Conservation (phyloP, 106 monocot genomes). For the Iris macrosiphon region DNA sequence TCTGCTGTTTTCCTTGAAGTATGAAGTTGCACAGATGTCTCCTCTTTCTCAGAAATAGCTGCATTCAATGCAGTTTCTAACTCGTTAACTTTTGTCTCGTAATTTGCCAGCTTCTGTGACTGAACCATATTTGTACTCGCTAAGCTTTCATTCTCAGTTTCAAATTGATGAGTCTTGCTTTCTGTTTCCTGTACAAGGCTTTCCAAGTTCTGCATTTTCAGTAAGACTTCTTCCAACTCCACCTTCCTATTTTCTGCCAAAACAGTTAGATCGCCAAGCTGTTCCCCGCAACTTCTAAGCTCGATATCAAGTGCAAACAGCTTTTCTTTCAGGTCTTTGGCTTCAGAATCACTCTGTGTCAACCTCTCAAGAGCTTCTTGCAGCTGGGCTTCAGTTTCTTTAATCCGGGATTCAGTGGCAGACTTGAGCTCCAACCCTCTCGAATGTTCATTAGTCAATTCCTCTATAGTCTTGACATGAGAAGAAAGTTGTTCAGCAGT, state of each 20-base stretch:
- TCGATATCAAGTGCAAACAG: slow-evolving; percentile 39
- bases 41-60: slow-evolving; percentile 49
- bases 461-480: slow-evolving; percentile 37
- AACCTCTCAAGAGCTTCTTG: slow-evolving; percentile 47
- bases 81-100: slow-evolving; percentile 43
- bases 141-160: slow-evolving; percentile 48
- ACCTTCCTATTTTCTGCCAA: slow-evolving; percentile 29
- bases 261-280: slow-evolving; percentile 27
- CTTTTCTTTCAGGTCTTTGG: slow-evolving; percentile 41
- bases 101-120: slow-evolving; percentile 43
- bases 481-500: slow-evolving; percentile 36
- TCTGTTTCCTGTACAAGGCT: slow-evolving; percentile 17
- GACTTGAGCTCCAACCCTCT: slow-evolving; percentile 54
- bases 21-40: slow-evolving; percentile 26
- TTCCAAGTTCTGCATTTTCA: slow-evolving; percentile 38
- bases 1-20: slow-evolving; percentile 32
- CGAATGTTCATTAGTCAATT: slow-evolving; percentile 49
- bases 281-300: slow-evolving; percentile 42
- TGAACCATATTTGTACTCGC: slow-evolving; percentile 39
- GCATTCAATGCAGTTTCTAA: slow-evolving; percentile 33
- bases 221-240: slow-evolving; percentile 48
- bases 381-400: slow-evolving; percentile 48
- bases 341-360: slow-evolving; percentile 48
- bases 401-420: slow-evolving; percentile 39
- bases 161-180: slow-evolving; percentile 21